A percentile compares a stretch with the other conserved stretches of the same genome.
phyloP scores from a whole-genome alignment of 192 early-diverging fungal species.

The Backusella westeae region DNA sequence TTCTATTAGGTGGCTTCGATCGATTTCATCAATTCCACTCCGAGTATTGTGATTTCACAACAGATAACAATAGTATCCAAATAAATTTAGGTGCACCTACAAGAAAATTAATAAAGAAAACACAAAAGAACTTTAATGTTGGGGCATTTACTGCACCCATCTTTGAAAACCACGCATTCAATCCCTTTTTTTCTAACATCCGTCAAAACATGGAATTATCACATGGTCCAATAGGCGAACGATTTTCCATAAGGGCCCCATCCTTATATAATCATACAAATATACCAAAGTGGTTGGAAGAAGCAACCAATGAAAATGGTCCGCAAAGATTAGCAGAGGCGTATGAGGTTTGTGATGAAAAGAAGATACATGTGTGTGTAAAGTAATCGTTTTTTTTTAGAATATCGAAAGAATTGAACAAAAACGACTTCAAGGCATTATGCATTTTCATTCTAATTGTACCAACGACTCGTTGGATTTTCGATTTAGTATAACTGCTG shows the following conservation, averaged over 20 bases:
- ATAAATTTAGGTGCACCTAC: conserved; percentile 5
- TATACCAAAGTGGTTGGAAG: neutral
- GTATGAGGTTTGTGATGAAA: conserved; percentile 12
- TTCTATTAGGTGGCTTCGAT: conserved; percentile 45
- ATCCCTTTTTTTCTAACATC: conserved; percentile 61
- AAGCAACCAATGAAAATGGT: neutral
- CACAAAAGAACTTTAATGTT: conserved; percentile 8
- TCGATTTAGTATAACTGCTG: conserved; percentile 68
- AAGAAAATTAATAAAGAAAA: neutral
- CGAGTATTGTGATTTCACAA: neutral
- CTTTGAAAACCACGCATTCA: conserved; percentile 55
- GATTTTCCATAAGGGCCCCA: conserved; percentile 54
- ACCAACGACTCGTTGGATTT: conserved; percentile 37
- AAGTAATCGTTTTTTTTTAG: conserved; percentile 8
- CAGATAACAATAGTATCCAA: neutral
- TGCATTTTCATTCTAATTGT: conserved; percentile 44
- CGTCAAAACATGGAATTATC: conserved; percentile 56
- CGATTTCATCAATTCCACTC: conserved; percentile 30
- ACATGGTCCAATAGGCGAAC: conserved; percentile 49
- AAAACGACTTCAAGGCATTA: conserved; percentile 60
- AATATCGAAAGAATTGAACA: conserved; percentile 61
- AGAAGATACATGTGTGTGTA: too few relatives aligned
- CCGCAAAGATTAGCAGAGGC: conserved; percentile 13
- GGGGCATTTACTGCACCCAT: conserved; percentile 52
- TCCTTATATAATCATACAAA: conserved; percentile 26